Base-by-base conservation (phyloP, 805 yeast species). In the Clavispora fructus region DNA sequence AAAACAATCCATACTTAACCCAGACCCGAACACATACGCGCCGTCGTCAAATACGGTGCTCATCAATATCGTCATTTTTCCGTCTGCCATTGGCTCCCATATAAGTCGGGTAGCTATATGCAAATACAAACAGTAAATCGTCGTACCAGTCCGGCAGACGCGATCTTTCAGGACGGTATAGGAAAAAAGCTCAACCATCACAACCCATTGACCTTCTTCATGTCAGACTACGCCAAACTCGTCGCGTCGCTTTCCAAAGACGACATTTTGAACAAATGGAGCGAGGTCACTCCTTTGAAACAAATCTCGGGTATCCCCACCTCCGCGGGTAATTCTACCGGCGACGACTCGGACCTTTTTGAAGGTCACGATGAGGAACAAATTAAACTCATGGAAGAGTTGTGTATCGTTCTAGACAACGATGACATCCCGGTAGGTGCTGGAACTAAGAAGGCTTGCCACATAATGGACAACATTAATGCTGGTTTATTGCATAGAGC, bases 311-410 rank as follows among this genome's bases (percentile, higher is more conserved):
- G 88, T 35, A 74, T 82, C 25, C 72, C 79, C 4, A 64, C 74
- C 7, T 63, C 77, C 7, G 41, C 57, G 19, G 50, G 51, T 26
- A 45, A 44, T n/a, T 38, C 39, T 16, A 44, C 57, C n/a, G 53
- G 52, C 11, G 45, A 48, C 6, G 60, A 61, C 31, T 71, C 69
- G 14, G 73, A 65, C 9, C 68, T 87, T n/a, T 87, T 91, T 53
- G 74, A 72, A 5, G 97, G 97, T 7, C 94, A 91, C 55, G 96
- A 94, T 65, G 85, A 83, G 61, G 98, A 92, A 64, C 99, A 94
- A 68, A 89, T 94, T 65, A 80, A 82, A 60, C 74, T 94, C 50
- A 94, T 94, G 99, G 95, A 91, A 56, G 99, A 94, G 67, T 82
- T 91, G 52, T 94, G 99, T 68, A 90, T 94, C 49, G 97, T 92